Conservation (phyloP, 2,329 filamentous ascomycete genomes). For the Neofusicoccum sp. region DNA sequence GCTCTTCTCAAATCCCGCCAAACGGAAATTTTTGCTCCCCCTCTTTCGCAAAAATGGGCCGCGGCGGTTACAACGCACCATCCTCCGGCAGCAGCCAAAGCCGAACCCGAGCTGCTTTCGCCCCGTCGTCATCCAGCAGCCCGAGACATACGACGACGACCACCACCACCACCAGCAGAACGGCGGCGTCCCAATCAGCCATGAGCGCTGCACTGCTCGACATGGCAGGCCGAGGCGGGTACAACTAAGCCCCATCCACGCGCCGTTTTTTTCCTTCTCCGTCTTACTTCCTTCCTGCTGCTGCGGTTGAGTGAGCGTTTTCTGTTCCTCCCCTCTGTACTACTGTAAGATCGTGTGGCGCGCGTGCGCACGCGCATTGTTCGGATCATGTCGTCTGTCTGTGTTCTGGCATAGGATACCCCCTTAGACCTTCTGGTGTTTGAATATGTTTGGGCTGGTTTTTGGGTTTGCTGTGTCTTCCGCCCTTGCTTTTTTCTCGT, state of each 20-base stretch:
- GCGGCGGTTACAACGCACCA: conserved; percentile 22
- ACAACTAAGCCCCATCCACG: conserved; percentile 25
- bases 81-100: neutral
- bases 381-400: neutral
- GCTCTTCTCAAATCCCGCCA: too few species aligned
- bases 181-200: neutral
- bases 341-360: conserved; percentile 5
- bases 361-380: neutral
- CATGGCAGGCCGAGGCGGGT: conserved; percentile 23
- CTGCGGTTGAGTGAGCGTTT: too few species aligned
- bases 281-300: neutral
- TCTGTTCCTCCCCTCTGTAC: neutral
- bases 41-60: too few species aligned
- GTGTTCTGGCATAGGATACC: neutral
- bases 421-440: neutral
- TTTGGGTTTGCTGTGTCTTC: too few species aligned
- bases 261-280: neutral
- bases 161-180: neutral
- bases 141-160: neutral
- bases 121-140: neutral
- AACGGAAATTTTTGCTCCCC: too few species aligned
- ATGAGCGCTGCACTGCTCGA: neutral
- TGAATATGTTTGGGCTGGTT: too few species aligned
- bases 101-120: neutral
- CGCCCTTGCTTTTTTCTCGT: too few species aligned